Conservation (phyloP, 495 filamentous ascomycete species). For the Wilcoxina mikolae region DNA sequence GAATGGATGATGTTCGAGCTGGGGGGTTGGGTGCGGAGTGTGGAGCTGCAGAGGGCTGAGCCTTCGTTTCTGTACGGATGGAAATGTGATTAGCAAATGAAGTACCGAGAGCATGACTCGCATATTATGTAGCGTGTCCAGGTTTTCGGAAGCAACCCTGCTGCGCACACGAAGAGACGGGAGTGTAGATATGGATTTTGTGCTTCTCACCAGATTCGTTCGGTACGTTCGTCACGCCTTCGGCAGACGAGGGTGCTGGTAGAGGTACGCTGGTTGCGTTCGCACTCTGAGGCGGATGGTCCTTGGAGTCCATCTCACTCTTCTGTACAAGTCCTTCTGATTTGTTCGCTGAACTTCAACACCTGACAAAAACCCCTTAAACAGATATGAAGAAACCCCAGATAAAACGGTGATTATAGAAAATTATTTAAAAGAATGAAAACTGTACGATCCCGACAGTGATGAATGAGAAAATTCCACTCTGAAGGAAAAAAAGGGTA, state of each 20-base stretch:
- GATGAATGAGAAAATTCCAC: neutral
- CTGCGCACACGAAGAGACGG: neutral
- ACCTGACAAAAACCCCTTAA: too few relatives aligned
- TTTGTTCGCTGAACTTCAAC: too few relatives aligned
- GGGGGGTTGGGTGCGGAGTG: slow-evolving; percentile 10
- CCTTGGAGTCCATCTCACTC: too few relatives aligned
- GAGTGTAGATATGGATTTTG: too few relatives aligned
- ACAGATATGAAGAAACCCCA: neutral
- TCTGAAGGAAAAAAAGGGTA: neutral
- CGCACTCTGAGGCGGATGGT: too few relatives aligned
- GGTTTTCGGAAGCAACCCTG: neutral
- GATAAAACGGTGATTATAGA: neutral
- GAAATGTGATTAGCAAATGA: slow-evolving; percentile 7
- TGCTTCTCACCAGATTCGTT: too few relatives aligned
- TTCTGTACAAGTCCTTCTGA: too few relatives aligned
- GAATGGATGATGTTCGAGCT: slow-evolving; percentile 22
- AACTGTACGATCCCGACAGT: neutral
- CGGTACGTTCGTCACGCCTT: too few relatives aligned
- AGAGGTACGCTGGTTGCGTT: too few relatives aligned
- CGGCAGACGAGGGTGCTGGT: too few relatives aligned
- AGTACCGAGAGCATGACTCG: neutral
- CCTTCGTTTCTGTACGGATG: neutral
- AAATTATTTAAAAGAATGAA: slow-evolving; percentile 1
- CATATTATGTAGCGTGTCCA: neutral
- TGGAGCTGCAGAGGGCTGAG: slow-evolving; percentile 10